phyloP scores from a whole-genome alignment of 345 rosid species.

The Gossypium arboreum region DNA sequence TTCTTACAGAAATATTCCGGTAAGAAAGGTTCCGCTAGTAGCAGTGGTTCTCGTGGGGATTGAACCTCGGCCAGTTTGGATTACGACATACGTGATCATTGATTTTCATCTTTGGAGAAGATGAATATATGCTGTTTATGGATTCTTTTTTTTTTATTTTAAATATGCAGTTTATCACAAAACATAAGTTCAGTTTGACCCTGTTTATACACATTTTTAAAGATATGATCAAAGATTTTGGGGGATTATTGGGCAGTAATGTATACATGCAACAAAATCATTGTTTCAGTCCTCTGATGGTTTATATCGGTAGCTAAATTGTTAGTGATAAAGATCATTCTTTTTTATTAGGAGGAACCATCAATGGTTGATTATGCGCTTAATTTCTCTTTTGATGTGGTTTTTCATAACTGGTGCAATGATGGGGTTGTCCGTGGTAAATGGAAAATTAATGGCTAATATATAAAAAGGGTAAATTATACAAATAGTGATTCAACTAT shows the following conservation, averaged over 20 bases:
- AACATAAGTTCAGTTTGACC: constrained; percentile 22
- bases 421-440: too few species aligned
- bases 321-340: neutral
- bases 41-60: constrained; percentile 56
- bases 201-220: constrained; percentile 20
- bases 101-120: constrained; percentile 20
- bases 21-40: constrained; percentile 47
- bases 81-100: constrained; percentile 26
- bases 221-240: constrained; percentile 23
- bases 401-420: too few species aligned
- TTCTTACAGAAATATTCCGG: constrained; percentile 48
- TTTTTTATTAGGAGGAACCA: neutral
- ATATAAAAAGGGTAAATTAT: too few species aligned
- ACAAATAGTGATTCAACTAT: too few species aligned
- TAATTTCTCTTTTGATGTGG: neutral
- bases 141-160: constrained; percentile 13
- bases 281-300: neutral
- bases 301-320: neutral
- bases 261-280: constrained; percentile 15
- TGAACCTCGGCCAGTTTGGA: constrained; percentile 26
- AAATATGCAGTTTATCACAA: constrained; percentile 25
- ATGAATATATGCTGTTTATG: constrained; percentile 26
- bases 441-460: too few species aligned
- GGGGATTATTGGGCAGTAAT: constrained; percentile 20
- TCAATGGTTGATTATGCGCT: neutral